These are phyloP conservation scores for Rubia tinctorum DNA, from an alignment of 305 asterid species.

Conservation along the genomic window DNA sequence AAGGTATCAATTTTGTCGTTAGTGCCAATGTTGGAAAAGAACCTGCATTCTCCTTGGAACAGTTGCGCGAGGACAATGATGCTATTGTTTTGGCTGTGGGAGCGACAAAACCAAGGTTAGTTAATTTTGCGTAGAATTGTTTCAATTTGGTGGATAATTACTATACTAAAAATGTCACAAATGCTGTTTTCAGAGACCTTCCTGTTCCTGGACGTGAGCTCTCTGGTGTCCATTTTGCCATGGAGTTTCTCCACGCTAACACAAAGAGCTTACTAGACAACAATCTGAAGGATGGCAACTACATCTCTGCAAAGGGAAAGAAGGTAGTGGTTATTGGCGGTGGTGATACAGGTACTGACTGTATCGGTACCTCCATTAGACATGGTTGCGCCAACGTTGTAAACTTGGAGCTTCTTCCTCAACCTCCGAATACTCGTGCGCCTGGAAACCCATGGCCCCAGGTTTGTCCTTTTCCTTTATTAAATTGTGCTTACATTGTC, in stretches of 20 bases:
- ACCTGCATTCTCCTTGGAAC: conserved; percentile 57
- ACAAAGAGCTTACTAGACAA: conserved; percentile 95
- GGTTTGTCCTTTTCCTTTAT: conserved; percentile 38
- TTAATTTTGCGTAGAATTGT: too few species aligned
- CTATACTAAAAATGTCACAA: conserved; percentile 7
- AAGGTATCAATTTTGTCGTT: conserved; percentile 86
- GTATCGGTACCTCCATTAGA: conserved; percentile 95
- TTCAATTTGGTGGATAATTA: too few species aligned
- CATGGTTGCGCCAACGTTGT: conserved; percentile 82
- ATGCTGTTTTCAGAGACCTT: conserved; percentile 68
- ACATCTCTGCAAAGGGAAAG: conserved; percentile 95
- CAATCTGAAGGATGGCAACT: conserved; percentile 79
- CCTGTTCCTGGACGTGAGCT: conserved; percentile 97
- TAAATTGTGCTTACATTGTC: neutral
- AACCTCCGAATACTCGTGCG: conserved; percentile 91
- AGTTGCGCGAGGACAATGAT: conserved; percentile 68
- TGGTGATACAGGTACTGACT: conserved; percentile 98
- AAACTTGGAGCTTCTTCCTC: conserved; percentile 92
- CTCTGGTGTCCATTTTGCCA: conserved; percentile 95
- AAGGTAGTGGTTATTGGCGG: conserved; percentile 99
- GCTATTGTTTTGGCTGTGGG: conserved; percentile 96
- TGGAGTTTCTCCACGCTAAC: conserved; percentile 98
- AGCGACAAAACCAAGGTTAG: conserved; percentile 92
- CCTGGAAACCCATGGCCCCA: conserved; percentile 99
- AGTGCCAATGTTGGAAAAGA: conserved; percentile 87